Evolutionary conservation across 108 stramenopile species (phyloP).

Genomic region (Skeletonema grethae): DNA sequence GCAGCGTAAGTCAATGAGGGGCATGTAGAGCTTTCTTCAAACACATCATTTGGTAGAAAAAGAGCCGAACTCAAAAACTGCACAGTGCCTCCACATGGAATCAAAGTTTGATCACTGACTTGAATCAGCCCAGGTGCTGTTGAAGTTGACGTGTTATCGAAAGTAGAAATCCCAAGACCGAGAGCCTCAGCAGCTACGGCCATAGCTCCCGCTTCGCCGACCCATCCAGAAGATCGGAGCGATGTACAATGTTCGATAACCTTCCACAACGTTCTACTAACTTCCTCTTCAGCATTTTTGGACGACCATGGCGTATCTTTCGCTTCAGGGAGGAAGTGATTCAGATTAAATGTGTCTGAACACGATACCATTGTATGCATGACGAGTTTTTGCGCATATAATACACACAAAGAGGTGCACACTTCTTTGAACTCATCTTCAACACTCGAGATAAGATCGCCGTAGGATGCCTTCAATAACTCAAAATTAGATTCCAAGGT

Average conservation of each 20-base stretch:
- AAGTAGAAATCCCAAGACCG: conserved; percentile 82
- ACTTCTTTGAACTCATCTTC: conserved; percentile 31
- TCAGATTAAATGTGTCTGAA: conserved; percentile 59
- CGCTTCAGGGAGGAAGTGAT: conserved; percentile 29
- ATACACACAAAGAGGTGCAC: conserved; percentile 38
- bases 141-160: conserved; percentile 31
- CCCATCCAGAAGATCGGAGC: conserved; percentile 71
- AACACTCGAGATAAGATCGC: conserved; percentile 14
- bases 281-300: conserved; percentile 19
- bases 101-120: conserved; percentile 40
- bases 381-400: conserved; percentile 70
- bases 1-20: conserved; percentile 47
- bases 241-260: conserved; percentile 64
- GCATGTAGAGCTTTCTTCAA: conserved; percentile 16
- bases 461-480: conserved; percentile 28
- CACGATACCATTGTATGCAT: conserved; percentile 58
- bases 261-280: conserved; percentile 51
- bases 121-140: conserved; percentile 44
- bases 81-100: conserved; percentile 50
- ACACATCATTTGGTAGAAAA: conserved; percentile 7
- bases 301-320: conserved; percentile 5
- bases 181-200: conserved; percentile 87
- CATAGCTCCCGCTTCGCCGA: conserved; percentile 91
- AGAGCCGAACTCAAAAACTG: conserved; percentile 60
- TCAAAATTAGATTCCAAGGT: conserved; percentile 10